These are phyloP conservation scores for Pseudoperonospora humuli DNA, from an alignment of 352 stramenopile species.

Conservation along the genomic window DNA sequence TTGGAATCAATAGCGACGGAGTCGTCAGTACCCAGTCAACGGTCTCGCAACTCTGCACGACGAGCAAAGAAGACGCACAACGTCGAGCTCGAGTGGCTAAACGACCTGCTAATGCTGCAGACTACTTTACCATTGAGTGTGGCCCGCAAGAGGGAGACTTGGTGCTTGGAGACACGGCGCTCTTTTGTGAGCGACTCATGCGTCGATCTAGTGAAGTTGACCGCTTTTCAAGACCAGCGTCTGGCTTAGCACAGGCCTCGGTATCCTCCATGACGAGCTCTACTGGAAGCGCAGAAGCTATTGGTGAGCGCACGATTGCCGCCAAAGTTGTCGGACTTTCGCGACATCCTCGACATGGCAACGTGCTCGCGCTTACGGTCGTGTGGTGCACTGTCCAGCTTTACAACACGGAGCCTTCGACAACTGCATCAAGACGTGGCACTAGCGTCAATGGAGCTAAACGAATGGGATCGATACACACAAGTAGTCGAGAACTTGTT, in stretches of 20 bases:
- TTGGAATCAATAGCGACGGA: constrained; percentile 66
- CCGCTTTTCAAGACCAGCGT: constrained; percentile 16
- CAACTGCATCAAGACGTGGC: constrained; percentile 15
- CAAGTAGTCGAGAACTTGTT: constrained; percentile 17
- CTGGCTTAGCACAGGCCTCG: constrained; percentile 17
- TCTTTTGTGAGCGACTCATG: constrained; percentile 89
- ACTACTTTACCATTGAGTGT: constrained; percentile 72
- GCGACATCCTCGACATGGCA: constrained; percentile 38
- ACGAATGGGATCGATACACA: constrained; percentile 15
- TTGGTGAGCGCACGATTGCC: constrained; percentile 71
- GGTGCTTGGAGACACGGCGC: constrained; percentile 82
- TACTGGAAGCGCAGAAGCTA: constrained; percentile 19
- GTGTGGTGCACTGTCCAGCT: constrained; percentile 74
- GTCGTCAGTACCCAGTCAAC: constrained; percentile 60
- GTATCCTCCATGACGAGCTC: constrained; percentile 50
- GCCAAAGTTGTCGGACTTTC: constrained; percentile 49
- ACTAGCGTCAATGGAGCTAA: constrained; percentile 21
- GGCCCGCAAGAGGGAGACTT: constrained; percentile 62
- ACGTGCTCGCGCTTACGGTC: constrained; percentile 55
- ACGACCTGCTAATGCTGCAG: constrained; percentile 34
- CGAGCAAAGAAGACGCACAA: constrained; percentile 54
- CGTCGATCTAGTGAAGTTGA: constrained; percentile 25
- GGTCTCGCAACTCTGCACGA: constrained; percentile 76
- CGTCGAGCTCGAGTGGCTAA: constrained; percentile 22
- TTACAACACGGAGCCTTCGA: constrained; percentile 39